A percentile compares a stretch with the other conserved stretches of the same genome.
Conservation (phyloP, 257 asterid species). For the Gentiana dahurica region DNA sequence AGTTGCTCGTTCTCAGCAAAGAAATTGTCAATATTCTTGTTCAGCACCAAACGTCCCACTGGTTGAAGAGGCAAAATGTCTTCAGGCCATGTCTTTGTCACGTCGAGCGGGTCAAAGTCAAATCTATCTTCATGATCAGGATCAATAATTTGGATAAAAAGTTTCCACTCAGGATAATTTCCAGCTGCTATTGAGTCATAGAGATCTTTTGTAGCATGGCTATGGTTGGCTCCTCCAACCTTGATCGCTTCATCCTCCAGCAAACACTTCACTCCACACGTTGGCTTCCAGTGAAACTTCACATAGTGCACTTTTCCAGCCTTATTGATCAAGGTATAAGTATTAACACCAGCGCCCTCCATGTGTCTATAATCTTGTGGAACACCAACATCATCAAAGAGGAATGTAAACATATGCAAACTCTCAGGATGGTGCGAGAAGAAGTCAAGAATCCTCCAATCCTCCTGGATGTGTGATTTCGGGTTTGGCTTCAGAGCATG, state of each 20-base stretch:
- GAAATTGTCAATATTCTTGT: conserved; percentile 82
- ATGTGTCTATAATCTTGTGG: conserved; percentile 97
- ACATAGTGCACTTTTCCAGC: conserved; percentile 81
- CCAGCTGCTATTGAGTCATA: conserved; percentile 85
- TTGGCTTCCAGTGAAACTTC: conserved; percentile 97
- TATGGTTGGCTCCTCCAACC: conserved; percentile 88
- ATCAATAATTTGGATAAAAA: conserved; percentile 77
- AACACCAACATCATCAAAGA: conserved; percentile 78
- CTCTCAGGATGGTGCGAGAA: conserved; percentile 97
- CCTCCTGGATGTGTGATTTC: conserved; percentile 88
- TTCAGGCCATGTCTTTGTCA: conserved; percentile 95
- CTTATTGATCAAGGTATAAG: conserved; percentile 78
- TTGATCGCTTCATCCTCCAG: conserved; percentile 68
- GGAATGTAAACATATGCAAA: conserved; percentile 68
- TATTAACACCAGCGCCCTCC: conserved; percentile 93
- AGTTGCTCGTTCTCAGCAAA: conserved; percentile 47
- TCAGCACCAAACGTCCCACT: conserved; percentile 89
- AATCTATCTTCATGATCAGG: conserved; percentile 79
- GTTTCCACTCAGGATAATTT: conserved; percentile 96
- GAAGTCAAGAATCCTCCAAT: conserved; percentile 88
- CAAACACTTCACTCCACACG: conserved; percentile 86
- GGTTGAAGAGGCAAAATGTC: conserved; percentile 91
- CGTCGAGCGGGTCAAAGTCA: conserved; percentile 96
- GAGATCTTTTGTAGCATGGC: conserved; percentile 96
- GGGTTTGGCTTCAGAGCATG: conserved; percentile 95